Percentiles rank a stretch among this genome's conserved stretches.
Conservation (phyloP, 257 asterid species). For the Ocimum tenuiflorum region DNA sequence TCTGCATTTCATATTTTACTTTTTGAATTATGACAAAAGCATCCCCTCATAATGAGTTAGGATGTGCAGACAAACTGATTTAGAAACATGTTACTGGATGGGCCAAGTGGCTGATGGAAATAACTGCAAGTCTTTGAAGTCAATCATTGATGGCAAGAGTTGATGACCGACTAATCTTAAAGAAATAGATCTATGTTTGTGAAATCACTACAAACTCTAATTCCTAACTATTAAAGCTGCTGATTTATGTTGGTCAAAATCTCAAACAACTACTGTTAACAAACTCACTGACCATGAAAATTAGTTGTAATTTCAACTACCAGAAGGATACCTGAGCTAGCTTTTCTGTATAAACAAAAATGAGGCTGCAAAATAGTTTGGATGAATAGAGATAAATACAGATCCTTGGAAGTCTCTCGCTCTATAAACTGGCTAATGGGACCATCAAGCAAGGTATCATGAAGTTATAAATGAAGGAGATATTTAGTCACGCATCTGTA, state of each 20-base stretch:
- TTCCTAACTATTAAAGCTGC: not conserved
- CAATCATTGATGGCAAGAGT: not conserved
- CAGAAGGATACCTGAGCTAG: too few relatives aligned
- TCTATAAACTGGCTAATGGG: not conserved
- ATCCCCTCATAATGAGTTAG: not conserved
- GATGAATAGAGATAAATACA: not conserved
- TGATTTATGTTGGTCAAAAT: not conserved
- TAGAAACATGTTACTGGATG: not conserved
- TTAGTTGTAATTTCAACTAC: too few relatives aligned
- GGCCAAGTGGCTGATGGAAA: not conserved
- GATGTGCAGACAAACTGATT: not conserved
- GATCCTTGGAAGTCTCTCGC: not conserved
- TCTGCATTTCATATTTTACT: not conserved
- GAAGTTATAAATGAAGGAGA: conserved; percentile 1
- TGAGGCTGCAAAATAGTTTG: too few relatives aligned
- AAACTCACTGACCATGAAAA: too few relatives aligned
- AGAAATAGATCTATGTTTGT: not conserved
- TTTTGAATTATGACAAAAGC: not conserved
- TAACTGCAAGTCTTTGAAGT: conserved; percentile 9
- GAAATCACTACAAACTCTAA: not conserved
- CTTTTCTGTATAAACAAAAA: too few relatives aligned
- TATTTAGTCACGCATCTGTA: not conserved
- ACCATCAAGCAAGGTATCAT: not conserved
- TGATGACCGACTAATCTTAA: not conserved
- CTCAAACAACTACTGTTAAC: not conserved